phyloP scores from a whole-genome alignment of 768 basidiomycete genomes.

The Lepiota venenata region DNA sequence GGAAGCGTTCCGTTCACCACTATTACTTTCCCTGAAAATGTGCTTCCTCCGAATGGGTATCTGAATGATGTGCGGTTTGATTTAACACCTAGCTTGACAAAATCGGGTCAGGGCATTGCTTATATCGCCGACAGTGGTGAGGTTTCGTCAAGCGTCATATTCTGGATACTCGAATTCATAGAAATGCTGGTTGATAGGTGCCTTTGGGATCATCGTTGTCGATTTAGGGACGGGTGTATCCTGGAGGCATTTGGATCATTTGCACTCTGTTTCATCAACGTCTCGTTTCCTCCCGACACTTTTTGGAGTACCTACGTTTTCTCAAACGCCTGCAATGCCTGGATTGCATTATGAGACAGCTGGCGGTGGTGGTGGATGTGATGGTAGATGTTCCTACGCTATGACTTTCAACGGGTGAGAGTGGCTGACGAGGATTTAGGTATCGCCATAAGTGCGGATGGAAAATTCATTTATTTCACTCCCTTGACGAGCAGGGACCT shows the following conservation, averaged over 20 bases:
- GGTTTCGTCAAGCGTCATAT: not conserved
- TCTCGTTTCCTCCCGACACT: slow-evolving; percentile 15
- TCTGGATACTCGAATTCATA: not conserved
- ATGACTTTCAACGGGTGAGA: not conserved
- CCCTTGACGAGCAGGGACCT: slow-evolving; percentile 12
- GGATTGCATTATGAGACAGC: slow-evolving; percentile 9
- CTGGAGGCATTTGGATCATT: slow-evolving; percentile 16
- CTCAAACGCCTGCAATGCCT: slow-evolving; percentile 6
- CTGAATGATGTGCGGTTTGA: slow-evolving; percentile 17
- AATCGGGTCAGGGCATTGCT: slow-evolving; percentile 14
- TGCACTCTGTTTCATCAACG: slow-evolving; percentile 1
- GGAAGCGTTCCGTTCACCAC: slow-evolving; percentile 12
- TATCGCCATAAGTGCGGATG: slow-evolving; percentile 14
- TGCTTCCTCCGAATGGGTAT: slow-evolving; percentile 16
- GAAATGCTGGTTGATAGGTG: slow-evolving; percentile 6
- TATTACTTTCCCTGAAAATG: slow-evolving; percentile 13
- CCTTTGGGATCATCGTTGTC: slow-evolving; percentile 16
- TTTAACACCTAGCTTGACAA: slow-evolving; percentile 11
- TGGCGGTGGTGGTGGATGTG: slow-evolving; percentile 13
- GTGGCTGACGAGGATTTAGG: not conserved
- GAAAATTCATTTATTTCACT: slow-evolving; percentile 13
- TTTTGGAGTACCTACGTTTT: slow-evolving; percentile 14
- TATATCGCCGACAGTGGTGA: slow-evolving; percentile 16
- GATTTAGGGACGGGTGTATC: slow-evolving; percentile 17
- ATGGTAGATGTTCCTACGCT: slow-evolving; percentile 3